Base-by-base conservation (phyloP, 345 rosid species). In the Passiflora organensis region DNA sequence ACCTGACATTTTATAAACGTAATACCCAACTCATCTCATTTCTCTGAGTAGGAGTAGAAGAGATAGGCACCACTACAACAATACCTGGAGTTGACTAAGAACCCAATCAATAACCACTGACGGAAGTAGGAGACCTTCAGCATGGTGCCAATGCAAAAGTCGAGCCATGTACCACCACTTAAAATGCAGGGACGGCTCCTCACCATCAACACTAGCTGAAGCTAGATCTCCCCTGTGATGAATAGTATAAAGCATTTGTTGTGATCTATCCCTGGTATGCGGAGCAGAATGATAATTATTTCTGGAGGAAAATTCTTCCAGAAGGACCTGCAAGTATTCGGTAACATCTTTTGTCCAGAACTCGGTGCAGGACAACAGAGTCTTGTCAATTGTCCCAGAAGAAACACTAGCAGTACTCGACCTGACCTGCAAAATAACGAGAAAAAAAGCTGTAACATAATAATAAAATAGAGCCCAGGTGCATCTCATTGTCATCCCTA, bases 141-240 rank as follows among this genome's bases (percentile, higher is more conserved):
- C 76, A 72, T 75, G 80, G 76, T 87, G 96, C 93, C 97, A 94
- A 41, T 85, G 97, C 73, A 94, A 69, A 43, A 94, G 93, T 55
- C 93, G 83, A 65, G 87, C 93, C 67, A 89, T 72, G 77, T 94
- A 94, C 86, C 89, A 80, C 99, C 97, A 94, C 71, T 85, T 94
- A 56, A 79, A 76, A 76, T 87, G 84, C 50, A 87, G 71, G 60
- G 97, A 75, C 49, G 96, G 81, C 73, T 94, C 99, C 32, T 87
- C 99, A 20, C 84, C 77, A 48, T 94, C 86, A 48, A 70, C 56
- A 38, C 43, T 10, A 17, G 64, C 60, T 38, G 84, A 67, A 67
- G 80, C 62, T 49, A 78, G 62, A 68, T 85, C 84, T 68, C 43
- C 72, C 74, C 75, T 89, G 28, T 54, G 73, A 64, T 67, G 95